Evolutionary conservation across 805 yeast species (phyloP).

Genomic region (Candida maesae): DNA sequence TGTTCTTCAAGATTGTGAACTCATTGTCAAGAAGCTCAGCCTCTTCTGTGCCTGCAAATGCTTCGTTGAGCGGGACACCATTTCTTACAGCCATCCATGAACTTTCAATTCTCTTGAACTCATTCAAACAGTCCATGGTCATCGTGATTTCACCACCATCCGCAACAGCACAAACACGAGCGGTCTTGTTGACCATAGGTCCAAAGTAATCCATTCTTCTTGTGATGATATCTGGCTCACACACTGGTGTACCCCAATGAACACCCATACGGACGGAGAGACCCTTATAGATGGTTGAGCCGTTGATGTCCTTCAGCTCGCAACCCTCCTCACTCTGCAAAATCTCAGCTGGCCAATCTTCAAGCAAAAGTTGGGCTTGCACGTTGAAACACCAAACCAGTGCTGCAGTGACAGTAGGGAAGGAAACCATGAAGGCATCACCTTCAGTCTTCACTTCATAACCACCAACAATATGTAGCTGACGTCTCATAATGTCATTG

Average conservation of each 20-base stretch:
- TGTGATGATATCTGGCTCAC: constrained; percentile 92
- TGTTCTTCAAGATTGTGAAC: constrained; percentile 55
- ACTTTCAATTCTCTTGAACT: constrained; percentile 52
- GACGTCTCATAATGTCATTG: constrained; percentile 91
- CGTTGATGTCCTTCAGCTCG: constrained; percentile 61
- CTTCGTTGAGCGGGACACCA: constrained; percentile 33
- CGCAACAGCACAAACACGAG: constrained; percentile 90
- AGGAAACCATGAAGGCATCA: constrained; percentile 97
- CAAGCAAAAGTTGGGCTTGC: constrained; percentile 74
- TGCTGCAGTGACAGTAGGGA: constrained; percentile 88
- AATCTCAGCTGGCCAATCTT: constrained; percentile 96
- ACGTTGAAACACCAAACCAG: constrained; percentile 92
- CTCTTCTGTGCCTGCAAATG: constrained; percentile 40
- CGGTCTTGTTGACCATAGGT: constrained; percentile 95
- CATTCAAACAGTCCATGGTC: constrained; percentile 76
- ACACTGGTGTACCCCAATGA: constrained; percentile 97
- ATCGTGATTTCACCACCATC: constrained; percentile 97
- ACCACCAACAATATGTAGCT: constrained; percentile 88
- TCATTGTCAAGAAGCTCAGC: constrained; percentile 65
- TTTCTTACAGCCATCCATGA: constrained; percentile 6
- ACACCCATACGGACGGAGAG: constrained; percentile 96
- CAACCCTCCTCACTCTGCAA: constrained; percentile 80
- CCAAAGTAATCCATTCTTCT: constrained; percentile 98
- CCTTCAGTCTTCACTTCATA: constrained; percentile 99
- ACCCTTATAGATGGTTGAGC: constrained; percentile 71